Evolutionary conservation across 1,284 basidiomycete species (phyloP), one percentile per base, ranked within the genome.

Genomic region (Melanopsichium pennsylvanicum): DNA sequence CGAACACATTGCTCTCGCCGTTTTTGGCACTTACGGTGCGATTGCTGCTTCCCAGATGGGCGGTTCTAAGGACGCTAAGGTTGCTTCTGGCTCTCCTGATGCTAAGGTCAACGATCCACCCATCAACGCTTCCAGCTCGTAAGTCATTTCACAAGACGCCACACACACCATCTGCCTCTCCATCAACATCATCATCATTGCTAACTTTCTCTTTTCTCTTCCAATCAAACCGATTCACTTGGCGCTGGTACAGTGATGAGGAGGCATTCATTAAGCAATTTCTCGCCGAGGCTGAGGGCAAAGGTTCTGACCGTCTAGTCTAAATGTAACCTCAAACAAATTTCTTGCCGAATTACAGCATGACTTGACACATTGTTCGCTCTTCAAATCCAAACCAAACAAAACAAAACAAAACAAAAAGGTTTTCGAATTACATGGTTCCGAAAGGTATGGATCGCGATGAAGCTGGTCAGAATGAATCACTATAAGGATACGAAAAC

Each of bases 221-320:
- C 27, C 13, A 7, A 8, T 13, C 13, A 29, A n/a, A 13, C 18
- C 16, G 41, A 22, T 22, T 26, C 26, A 22, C n/a, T n/a, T n/a
- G n/a, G n/a, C n/a, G n/a, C n/a, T n/a, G n/a, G n/a, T 15, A 46
- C 48, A 79, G 76, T 18, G 76, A 79, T 40, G 76, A 79, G 58
- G 76, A 77, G 62, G 71, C 75, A 13, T 79, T 79, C 70, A 76
- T 79, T 64, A 79, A 77, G 74, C 74, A 79, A 46, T 79, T 79
- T 69, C 58, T 79, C 7, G 75, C 73, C 25, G 76, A 79, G 41
- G 75, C 73, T 16, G 67, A 74, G 57, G 66, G 68, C 46, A 68
- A 72, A 49, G 49, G 40, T 21, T 29, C 37, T 36, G 62, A 68
- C 23, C 62, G 70, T 35, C 51, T 61, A 15, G 71, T 74, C 19